Evolutionary conservation across 768 basidiomycete genomes (phyloP).

Genomic region (Serendipita vermifera): DNA sequence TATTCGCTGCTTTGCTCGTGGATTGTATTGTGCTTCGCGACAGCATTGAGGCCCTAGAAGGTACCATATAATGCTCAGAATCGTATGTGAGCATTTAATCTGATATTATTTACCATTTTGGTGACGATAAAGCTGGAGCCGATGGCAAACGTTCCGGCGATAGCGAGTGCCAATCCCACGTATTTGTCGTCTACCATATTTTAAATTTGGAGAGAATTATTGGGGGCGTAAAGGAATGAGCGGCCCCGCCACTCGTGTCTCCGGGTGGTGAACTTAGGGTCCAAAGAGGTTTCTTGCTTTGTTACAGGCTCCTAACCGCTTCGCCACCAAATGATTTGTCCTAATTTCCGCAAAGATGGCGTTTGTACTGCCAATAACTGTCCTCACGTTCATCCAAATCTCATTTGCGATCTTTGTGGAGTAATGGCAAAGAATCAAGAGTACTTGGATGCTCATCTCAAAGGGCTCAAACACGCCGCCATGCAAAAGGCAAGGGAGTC

Average conservation of each 20-base stretch:
- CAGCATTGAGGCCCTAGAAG: too few species aligned
- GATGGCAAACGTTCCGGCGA: slow-evolving; percentile 74
- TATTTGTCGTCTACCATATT: slow-evolving; percentile 85
- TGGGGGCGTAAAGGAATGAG: not conserved
- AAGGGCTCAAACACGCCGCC: not conserved
- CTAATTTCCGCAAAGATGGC: not conserved
- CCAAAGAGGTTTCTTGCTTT: not conserved
- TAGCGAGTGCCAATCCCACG: slow-evolving; percentile 80
- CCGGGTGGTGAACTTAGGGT: not conserved
- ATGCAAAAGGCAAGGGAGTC: not conserved
- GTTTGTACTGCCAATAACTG: not conserved
- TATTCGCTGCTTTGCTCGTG: too few species aligned
- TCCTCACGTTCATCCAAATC: slow-evolving; percentile 4
- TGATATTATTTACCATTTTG: slow-evolving; percentile 62
- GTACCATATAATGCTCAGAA: too few species aligned
- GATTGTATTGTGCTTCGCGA: too few species aligned
- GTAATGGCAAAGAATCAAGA: not conserved
- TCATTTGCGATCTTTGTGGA: slow-evolving; percentile 7
- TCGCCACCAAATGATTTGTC: not conserved
- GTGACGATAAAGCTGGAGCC: slow-evolving; percentile 98
- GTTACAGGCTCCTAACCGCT: not conserved
- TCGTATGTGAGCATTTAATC: too few species aligned
- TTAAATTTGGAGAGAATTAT: not conserved
- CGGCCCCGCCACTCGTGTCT: not conserved
- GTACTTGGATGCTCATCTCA: not conserved